Percentiles rank a stretch among this genome's conserved stretches.
Evolutionary conservation across 2,329 filamentous ascomycete species (phyloP).

Genomic region (Verticillium albo-atrum): DNA sequence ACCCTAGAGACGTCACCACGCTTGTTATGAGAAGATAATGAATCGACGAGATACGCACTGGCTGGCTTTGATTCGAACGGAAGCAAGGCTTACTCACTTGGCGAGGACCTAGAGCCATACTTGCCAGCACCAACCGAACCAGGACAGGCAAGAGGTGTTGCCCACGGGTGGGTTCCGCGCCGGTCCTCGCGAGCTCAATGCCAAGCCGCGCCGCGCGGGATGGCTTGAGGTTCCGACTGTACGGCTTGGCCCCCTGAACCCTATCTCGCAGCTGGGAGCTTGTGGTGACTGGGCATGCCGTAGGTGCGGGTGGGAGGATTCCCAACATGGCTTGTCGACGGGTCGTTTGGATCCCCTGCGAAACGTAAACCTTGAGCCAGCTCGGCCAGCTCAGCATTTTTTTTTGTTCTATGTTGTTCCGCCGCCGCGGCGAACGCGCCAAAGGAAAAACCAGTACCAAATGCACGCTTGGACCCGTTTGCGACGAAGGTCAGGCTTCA

Average conservation of each 20-base stretch:
- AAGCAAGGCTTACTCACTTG: background rate
- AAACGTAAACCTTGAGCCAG: background rate
- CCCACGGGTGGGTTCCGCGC: no score
- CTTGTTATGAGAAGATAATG: background rate
- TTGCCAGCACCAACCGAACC: background rate
- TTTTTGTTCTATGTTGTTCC: background rate
- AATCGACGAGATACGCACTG: background rate
- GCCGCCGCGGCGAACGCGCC: background rate
- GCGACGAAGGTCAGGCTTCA: no score
- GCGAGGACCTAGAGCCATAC: background rate
- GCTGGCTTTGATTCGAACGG: background rate
- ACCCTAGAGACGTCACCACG: no score
- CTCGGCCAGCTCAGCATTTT: background rate
- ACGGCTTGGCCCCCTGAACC: background rate
- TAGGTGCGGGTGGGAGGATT: background rate
- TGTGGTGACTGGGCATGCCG: background rate
- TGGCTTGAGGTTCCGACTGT: background rate
- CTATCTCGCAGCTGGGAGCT: background rate
- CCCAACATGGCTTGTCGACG: background rate
- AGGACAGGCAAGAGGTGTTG: background rate
- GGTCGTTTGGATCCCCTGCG: background rate
- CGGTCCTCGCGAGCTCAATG: background rate
- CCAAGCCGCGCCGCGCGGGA: background rate
- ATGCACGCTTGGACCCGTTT: background rate
- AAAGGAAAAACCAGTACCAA: background rate